These are phyloP conservation scores for Penicillium expansum DNA, from an alignment of 2,329 filamentous ascomycete genomes.

Conservation along the genomic window DNA sequence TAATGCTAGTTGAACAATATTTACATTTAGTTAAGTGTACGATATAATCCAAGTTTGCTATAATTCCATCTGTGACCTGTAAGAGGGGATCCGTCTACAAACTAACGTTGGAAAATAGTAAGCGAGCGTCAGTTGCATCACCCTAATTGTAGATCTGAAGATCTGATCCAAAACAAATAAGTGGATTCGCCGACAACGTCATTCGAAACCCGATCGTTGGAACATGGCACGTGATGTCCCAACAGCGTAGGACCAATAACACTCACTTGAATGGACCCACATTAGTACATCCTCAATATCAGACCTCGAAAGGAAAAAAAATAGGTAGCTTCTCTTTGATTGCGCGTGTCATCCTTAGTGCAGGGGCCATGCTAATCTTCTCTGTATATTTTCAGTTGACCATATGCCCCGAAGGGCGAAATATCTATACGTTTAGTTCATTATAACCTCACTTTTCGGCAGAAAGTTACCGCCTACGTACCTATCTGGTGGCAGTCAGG, in stretches of 20 bases:
- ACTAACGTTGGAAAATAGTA: background rate
- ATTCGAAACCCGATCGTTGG: background rate
- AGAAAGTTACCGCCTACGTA: background rate
- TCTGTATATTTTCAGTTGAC: slow-evolving; percentile 69
- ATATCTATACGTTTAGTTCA: background rate
- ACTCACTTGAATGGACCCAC: background rate
- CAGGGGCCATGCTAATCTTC: slow-evolving; percentile 80
- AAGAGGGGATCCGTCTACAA: background rate
- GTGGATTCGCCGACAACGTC: background rate
- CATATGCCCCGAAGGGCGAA: slow-evolving; percentile 52
- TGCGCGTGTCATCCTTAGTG: slow-evolving; percentile 93
- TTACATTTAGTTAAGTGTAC: too few relatives aligned
- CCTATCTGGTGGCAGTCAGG: background rate
- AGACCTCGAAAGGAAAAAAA: slow-evolving; percentile 51
- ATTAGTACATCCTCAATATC: background rate
- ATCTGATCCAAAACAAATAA: background rate
- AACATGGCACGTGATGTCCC: background rate
- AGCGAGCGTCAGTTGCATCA: background rate
- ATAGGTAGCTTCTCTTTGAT: slow-evolving; percentile 73
- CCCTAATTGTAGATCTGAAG: background rate
- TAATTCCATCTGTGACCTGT: background rate
- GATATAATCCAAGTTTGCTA: too few relatives aligned
- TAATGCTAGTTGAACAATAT: too few relatives aligned
- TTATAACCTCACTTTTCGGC: background rate
- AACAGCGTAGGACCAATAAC: background rate